Evolutionary conservation across 768 basidiomycete species (phyloP).

Genomic region (Xerocomus brunneocitrinus): DNA sequence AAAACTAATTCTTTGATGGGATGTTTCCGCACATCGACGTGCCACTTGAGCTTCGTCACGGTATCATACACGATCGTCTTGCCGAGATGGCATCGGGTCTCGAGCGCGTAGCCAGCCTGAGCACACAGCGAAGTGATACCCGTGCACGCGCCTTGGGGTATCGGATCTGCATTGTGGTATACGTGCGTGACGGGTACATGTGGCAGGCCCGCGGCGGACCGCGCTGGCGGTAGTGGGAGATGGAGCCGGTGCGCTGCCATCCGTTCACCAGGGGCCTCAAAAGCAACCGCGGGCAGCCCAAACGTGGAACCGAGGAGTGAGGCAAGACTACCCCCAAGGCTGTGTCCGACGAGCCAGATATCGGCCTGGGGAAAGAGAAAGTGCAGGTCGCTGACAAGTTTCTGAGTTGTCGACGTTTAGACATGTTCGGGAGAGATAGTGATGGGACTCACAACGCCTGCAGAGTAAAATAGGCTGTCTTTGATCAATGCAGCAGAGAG

Average conservation of each 20-base stretch:
- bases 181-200: constrained; percentile 40
- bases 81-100: constrained; percentile 60
- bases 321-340: constrained; percentile 62
- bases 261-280: constrained; percentile 62
- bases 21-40: constrained; percentile 52
- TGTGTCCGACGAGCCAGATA: constrained; percentile 60
- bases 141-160: constrained; percentile 56
- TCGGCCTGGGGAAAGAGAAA: constrained; percentile 53
- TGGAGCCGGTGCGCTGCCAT: constrained; percentile 58
- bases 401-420: constrained; percentile 29
- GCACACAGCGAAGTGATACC: constrained; percentile 50
- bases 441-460: constrained; percentile 64
- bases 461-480: constrained; percentile 89
- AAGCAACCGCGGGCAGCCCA: constrained; percentile 59
- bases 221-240: constrained; percentile 48
- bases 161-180: constrained; percentile 70
- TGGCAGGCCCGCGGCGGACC: constrained; percentile 8
- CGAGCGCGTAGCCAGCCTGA: constrained; percentile 62
- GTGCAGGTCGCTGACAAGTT: constrained; percentile 54
- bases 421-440: background rate
- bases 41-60: constrained; percentile 58
- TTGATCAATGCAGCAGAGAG: constrained; percentile 77
- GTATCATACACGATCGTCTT: constrained; percentile 64
- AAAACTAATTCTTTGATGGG: constrained; percentile 52
- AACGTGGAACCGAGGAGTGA: constrained; percentile 61